These are phyloP conservation scores for Fennellomyces sp. DNA, from an alignment of 371 early-diverging fungal species.

Conservation along the genomic window DNA sequence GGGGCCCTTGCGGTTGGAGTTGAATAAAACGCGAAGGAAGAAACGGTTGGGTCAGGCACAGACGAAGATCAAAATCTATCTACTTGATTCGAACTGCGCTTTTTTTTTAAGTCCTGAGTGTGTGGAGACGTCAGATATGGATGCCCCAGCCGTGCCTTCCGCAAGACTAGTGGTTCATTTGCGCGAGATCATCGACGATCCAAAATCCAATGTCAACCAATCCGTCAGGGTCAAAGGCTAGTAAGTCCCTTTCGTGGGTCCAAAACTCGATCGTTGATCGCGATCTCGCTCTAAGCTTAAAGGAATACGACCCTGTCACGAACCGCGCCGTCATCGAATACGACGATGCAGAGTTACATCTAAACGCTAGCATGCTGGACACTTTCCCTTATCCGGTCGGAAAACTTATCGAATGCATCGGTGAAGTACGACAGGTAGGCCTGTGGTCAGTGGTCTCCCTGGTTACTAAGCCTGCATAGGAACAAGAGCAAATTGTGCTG, in stretches of 20 bases:
- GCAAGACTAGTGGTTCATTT: conserved; percentile 6
- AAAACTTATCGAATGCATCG: conserved; percentile 9
- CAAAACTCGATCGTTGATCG: background rate
- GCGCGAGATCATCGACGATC: conserved; percentile 5
- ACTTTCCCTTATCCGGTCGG: conserved; percentile 9
- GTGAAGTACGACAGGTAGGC: conserved; percentile 4
- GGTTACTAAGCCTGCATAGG: background rate
- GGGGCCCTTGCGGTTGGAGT: too few species aligned
- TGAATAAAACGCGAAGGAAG: too few species aligned
- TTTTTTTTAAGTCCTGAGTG: background rate
- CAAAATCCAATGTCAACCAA: background rate
- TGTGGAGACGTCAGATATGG: background rate
- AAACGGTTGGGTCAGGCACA: too few species aligned
- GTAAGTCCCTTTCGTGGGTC: conserved; percentile 5
- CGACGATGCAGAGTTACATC: background rate
- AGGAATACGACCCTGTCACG: background rate
- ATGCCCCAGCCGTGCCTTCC: background rate
- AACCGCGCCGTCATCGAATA: conserved; percentile 15
- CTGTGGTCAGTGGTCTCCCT: background rate
- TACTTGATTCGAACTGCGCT: too few species aligned
- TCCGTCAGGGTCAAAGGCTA: conserved; percentile 12
- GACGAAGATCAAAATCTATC: too few species aligned
- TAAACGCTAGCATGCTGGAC: conserved; percentile 4
- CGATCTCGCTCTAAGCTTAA: background rate
- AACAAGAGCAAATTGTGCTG: background rate